Conservation (phyloP, 2,329 filamentous ascomycete species). For the Neophaeococcomyces aloes region DNA sequence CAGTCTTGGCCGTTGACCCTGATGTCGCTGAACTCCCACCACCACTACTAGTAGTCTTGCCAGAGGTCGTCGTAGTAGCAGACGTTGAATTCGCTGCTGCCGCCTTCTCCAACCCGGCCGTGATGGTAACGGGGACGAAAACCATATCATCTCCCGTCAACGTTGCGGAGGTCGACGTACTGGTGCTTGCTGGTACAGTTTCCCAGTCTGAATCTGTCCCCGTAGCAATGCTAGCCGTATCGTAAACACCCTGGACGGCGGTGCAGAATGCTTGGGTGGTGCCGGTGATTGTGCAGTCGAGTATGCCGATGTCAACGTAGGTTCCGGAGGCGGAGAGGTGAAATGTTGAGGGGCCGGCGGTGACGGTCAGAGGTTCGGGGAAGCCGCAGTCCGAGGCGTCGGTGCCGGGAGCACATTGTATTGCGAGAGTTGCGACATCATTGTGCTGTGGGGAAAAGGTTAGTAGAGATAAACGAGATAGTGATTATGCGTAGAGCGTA, state of each 20-base stretch:
- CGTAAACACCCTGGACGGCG: slow-evolving; percentile 8
- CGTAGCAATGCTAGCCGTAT: neutral
- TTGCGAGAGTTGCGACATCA: slow-evolving; percentile 11
- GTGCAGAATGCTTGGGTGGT: slow-evolving; percentile 14
- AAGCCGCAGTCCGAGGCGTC: slow-evolving; percentile 12
- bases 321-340: slow-evolving; percentile 3
- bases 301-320: slow-evolving; percentile 5
- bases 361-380: slow-evolving; percentile 13
- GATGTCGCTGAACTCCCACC: neutral
- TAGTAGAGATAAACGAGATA: too few relatives aligned
- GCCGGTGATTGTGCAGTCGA: slow-evolving; percentile 16
- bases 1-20: neutral
- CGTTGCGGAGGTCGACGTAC: neutral
- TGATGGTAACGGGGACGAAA: neutral
- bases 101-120: neutral
- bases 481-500: too few relatives aligned
- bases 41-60: neutral
- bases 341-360: slow-evolving; percentile 14
- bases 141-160: neutral
- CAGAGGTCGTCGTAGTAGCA: neutral
- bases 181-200: neutral
- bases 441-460: neutral
- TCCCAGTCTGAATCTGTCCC: neutral
- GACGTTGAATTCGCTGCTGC: neutral
- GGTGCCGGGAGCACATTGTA: slow-evolving; percentile 9